phyloP scores from a whole-genome alignment of 2,329 filamentous ascomycete species.

The Aspergillus calidoustus region DNA sequence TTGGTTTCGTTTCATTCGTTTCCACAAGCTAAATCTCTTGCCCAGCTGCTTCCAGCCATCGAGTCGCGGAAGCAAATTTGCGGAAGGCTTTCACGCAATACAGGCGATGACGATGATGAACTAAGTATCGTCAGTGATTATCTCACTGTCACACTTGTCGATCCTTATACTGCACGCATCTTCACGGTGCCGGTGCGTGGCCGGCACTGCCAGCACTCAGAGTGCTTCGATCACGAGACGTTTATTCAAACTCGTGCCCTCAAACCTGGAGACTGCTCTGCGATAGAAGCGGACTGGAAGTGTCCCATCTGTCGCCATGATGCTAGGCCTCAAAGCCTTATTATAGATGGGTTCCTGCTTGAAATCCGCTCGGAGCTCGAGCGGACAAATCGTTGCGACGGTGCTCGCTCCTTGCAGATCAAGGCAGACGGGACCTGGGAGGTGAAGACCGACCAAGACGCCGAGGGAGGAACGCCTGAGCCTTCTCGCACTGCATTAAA shows the following conservation, averaged over 20 bases:
- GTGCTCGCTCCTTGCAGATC: conserved; percentile 66
- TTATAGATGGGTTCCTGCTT: conserved; percentile 74
- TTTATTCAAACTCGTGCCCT: conserved; percentile 71
- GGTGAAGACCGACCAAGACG: conserved; percentile 47
- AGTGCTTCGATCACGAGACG: conserved; percentile 87
- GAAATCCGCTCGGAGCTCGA: conserved; percentile 64
- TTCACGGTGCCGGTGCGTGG: conserved; percentile 76
- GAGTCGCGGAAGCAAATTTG: conserved; percentile 64
- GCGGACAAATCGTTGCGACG: conserved; percentile 51
- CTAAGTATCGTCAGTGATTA: conserved; percentile 62
- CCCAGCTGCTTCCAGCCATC: conserved; percentile 50
- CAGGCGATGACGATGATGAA: conserved; percentile 59
- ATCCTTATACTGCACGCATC: conserved; percentile 68
- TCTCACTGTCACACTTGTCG: conserved; percentile 66
- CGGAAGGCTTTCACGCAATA: conserved; percentile 48
- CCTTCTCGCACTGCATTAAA: conserved; percentile 14
- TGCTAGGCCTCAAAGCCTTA: conserved; percentile 72
- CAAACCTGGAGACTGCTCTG: conserved; percentile 48
- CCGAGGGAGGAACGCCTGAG: conserved; percentile 1
- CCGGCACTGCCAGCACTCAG: conserved; percentile 70
- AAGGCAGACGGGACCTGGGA: conserved; percentile 69
- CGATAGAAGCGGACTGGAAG: conserved; percentile 66
- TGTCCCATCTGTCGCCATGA: conserved; percentile 84
- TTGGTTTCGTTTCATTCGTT: conserved; percentile 61
- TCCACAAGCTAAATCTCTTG: conserved; percentile 41